Percentiles rank a stretch among this genome's conserved stretches.
Evolutionary conservation across 495 filamentous ascomycete species (phyloP).

Genomic region (Tirmania nivea): DNA sequence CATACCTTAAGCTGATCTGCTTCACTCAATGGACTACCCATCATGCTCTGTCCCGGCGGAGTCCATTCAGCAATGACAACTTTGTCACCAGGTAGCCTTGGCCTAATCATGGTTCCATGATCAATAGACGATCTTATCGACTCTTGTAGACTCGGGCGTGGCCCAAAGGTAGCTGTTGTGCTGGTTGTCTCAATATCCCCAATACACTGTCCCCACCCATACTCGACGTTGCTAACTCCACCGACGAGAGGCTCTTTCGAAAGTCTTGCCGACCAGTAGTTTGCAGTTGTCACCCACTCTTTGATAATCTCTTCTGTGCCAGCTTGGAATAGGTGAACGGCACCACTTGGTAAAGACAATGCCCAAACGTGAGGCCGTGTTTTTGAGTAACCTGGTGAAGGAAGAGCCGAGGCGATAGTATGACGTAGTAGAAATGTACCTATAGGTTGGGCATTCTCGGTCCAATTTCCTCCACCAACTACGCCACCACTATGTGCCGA

Average conservation of each 20-base stretch:
- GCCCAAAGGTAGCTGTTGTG: constrained; percentile 12
- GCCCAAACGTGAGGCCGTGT: constrained; percentile 85
- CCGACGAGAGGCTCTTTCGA: constrained; percentile 83
- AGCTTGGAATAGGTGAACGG: constrained; percentile 91
- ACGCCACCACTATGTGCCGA: constrained; percentile 34
- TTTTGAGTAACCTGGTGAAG: constrained; percentile 81
- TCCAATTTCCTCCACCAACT: constrained; percentile 93
- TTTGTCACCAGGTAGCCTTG: constrained; percentile 64
- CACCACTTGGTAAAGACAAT: constrained; percentile 73
- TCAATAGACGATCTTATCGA: constrained; percentile 54
- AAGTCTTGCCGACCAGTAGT: constrained; percentile 91
- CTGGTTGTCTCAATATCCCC: constrained; percentile 44
- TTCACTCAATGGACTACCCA: constrained; percentile 54
- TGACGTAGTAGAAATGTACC: constrained; percentile 76
- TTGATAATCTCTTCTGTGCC: constrained; percentile 85
- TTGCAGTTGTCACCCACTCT: constrained; percentile 84
- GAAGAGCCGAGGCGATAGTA: constrained; percentile 75
- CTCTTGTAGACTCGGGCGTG: constrained; percentile 44
- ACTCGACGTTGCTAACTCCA: constrained; percentile 90
- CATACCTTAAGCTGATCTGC: constrained; percentile 41
- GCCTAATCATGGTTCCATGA: constrained; percentile 32
- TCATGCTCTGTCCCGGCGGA: constrained; percentile 80
- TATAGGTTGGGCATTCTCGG: constrained; percentile 72
- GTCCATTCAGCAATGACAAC: constrained; percentile 75
- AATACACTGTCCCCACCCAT: constrained; percentile 84